Conservation (phyloP, 768 basidiomycete species). For the Suillus weaverae region DNA sequence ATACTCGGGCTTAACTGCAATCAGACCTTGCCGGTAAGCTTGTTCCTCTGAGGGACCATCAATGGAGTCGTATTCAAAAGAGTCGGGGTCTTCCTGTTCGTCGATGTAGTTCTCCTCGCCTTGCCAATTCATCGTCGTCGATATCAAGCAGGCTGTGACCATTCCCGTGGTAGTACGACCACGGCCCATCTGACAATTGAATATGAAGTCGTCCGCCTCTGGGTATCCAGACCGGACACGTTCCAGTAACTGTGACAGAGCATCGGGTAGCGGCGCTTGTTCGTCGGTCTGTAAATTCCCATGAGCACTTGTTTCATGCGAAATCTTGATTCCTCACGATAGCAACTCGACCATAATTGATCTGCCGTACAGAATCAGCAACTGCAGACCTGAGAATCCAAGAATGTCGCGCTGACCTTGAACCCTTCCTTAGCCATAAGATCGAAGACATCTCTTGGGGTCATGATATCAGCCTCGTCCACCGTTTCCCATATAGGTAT, state of each 20-base stretch:
- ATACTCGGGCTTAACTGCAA: not conserved
- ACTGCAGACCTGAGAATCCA: not conserved
- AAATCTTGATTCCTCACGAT: conserved; percentile 57
- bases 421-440: conserved; percentile 77
- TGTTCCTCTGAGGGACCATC: conserved; percentile 88
- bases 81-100: conserved; percentile 35
- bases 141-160: conserved; percentile 86
- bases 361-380: conserved; percentile 40
- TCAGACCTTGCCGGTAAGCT: conserved; percentile 78
- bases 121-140: conserved; percentile 65
- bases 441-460: conserved; percentile 79
- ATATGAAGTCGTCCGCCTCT: conserved; percentile 75
- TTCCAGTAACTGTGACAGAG: conserved; percentile 75
- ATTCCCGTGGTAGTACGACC: conserved; percentile 95
- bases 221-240: conserved; percentile 62
- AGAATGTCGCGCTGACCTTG: conserved; percentile 45
- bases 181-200: conserved; percentile 97
- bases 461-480: conserved; percentile 78
- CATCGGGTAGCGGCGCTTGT: conserved; percentile 90
- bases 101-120: conserved; percentile 39
- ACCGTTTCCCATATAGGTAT: conserved; percentile 95
- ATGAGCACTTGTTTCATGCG: not conserved
- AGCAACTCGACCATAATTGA: conserved; percentile 86
- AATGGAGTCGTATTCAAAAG: conserved; percentile 61
- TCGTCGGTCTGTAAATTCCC: conserved; percentile 81